These are phyloP conservation scores for Saturnispora sanitii DNA, from an alignment of 805 yeast genomes.

Conservation along the genomic window DNA sequence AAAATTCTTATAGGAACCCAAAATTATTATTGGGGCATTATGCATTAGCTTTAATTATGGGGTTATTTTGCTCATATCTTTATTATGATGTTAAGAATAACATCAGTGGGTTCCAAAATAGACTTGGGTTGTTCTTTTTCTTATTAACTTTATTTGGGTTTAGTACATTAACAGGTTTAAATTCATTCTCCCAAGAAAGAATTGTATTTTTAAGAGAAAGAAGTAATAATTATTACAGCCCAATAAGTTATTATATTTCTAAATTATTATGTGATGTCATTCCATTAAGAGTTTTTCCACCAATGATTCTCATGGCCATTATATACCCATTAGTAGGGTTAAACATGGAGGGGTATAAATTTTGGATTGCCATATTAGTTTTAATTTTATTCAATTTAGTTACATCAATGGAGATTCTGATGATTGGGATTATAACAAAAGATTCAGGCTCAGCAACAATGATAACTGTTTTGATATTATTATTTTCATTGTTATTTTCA, in stretches of 20 bases:
- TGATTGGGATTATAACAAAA: conserved; percentile 77
- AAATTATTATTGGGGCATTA: conserved; percentile 80
- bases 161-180: conserved; percentile 83
- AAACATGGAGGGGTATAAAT: conserved; percentile 66
- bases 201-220: conserved; percentile 86
- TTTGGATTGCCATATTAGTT: conserved; percentile 57
- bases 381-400: conserved; percentile 79
- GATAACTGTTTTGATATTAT: conserved; percentile 70
- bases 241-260: conserved; percentile 74
- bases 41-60: conserved; percentile 63
- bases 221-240: conserved; percentile 88
- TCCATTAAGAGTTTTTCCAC: conserved; percentile 92
- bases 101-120: conserved; percentile 92
- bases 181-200: conserved; percentile 81
- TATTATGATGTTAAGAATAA: conserved; percentile 80
- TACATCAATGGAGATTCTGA: conserved; percentile 71
- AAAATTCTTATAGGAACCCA: conserved; percentile 88
- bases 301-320: conserved; percentile 66
- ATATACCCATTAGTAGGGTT: conserved; percentile 87
- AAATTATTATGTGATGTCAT: conserved; percentile 84
- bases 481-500: conserved; percentile 84
- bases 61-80: conserved; percentile 73
- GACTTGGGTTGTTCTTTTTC: conserved; percentile 89
- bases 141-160: conserved; percentile 87
- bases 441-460: conserved; percentile 92